Conservation (phyloP, 768 basidiomycete genomes). For the Lactifluus rugatus region DNA sequence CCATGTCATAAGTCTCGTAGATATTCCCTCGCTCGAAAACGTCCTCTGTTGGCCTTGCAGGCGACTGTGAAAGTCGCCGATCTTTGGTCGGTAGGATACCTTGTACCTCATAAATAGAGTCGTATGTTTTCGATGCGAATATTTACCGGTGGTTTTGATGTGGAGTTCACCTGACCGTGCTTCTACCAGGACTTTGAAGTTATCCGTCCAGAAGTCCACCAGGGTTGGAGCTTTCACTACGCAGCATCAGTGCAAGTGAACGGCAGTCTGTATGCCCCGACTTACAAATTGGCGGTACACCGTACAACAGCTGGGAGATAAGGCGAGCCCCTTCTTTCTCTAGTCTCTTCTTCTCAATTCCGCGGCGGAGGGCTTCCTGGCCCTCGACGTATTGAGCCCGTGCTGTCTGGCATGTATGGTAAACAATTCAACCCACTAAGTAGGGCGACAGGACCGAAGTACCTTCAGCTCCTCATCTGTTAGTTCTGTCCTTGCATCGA, state of each 20-base stretch:
- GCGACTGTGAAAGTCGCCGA: conserved; percentile 28
- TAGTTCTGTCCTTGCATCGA: conserved; percentile 70
- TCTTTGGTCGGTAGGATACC: conserved; percentile 42
- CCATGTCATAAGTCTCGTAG: neutral
- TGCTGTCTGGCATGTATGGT: conserved; percentile 35
- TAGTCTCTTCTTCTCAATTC: conserved; percentile 39
- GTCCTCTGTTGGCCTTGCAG: neutral
- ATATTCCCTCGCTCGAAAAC: neutral
- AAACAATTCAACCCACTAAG: neutral
- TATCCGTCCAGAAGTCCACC: conserved; percentile 64
- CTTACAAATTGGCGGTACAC: conserved; percentile 56
- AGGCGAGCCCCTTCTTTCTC: conserved; percentile 47
- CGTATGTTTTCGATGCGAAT: neutral
- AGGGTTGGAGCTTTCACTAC: conserved; percentile 60
- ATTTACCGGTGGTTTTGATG: conserved; percentile 31
- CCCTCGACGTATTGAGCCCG: conserved; percentile 57
- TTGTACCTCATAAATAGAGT: conserved; percentile 16
- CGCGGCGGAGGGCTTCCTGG: conserved; percentile 45
- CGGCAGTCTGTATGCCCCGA: neutral
- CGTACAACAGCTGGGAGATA: conserved; percentile 58
- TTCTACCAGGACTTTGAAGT: conserved; percentile 61
- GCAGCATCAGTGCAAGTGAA: conserved; percentile 1
- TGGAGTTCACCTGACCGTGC: conserved; percentile 40
- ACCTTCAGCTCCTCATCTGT: conserved; percentile 79
- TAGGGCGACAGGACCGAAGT: neutral